Evolutionary conservation across 805 yeast genomes (phyloP).

Genomic region (Wickerhamiella dianesei): DNA sequence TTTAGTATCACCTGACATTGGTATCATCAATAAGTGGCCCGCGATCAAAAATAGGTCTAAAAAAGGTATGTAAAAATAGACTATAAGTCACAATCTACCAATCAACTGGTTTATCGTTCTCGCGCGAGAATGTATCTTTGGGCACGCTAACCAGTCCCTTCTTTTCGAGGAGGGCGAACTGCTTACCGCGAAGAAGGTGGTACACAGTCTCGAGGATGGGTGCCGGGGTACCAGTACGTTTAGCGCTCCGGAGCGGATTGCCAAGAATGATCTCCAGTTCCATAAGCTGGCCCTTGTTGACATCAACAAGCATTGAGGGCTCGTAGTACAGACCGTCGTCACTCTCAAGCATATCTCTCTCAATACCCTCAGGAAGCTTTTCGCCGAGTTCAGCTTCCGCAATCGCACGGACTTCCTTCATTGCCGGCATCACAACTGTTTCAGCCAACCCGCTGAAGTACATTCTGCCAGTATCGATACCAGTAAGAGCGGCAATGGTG

Average conservation of each 20-base stretch:
- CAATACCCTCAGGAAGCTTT: conserved; percentile 36
- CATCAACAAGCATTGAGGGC: conserved; percentile 66
- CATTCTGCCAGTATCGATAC: conserved; percentile 45
- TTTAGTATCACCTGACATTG: no score
- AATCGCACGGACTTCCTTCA: conserved; percentile 50
- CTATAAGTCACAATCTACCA: neutral
- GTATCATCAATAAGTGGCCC: no score
- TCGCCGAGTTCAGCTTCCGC: conserved; percentile 56
- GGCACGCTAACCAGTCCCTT: conserved; percentile 37
- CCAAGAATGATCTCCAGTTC: conserved; percentile 65
- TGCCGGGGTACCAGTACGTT: conserved; percentile 34
- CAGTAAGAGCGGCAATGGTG: conserved; percentile 45
- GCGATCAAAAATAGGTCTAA: no score
- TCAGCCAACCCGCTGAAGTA: conserved; percentile 33
- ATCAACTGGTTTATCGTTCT: conserved; percentile 4
- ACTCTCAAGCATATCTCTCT: conserved; percentile 38
- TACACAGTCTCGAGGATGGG: conserved; percentile 52
- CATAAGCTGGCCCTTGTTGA: conserved; percentile 48
- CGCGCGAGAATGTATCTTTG: conserved; percentile 14
- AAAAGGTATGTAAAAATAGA: no score
- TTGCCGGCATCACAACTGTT: conserved; percentile 39
- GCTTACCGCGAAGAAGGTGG: conserved; percentile 44
- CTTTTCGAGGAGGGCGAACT: conserved; percentile 46
- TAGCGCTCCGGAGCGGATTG: conserved; percentile 42
- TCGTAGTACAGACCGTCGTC: conserved; percentile 47